Conservation (phyloP, 306 rosid species). For the Acacia melanoxylon region DNA sequence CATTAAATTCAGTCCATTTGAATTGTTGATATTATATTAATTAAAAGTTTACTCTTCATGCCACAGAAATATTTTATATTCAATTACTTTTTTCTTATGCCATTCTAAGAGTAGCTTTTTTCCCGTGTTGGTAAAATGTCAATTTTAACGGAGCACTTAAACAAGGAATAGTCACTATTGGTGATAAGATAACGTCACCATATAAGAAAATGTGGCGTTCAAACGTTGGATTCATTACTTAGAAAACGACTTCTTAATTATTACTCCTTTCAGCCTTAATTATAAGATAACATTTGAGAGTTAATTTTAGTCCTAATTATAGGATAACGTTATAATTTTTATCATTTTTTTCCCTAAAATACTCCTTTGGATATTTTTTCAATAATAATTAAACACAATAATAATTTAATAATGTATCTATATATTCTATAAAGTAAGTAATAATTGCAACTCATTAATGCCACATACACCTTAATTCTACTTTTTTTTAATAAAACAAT, state of each 20-base stretch:
- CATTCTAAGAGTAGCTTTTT: not conserved
- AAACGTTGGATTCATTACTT: not conserved
- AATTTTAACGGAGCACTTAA: not conserved
- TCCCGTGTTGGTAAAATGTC: not conserved
- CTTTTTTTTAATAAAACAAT: too few species aligned
- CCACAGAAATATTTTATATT: not conserved
- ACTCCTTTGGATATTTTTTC: too few species aligned
- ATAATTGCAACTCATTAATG: too few species aligned
- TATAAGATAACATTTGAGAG: too few species aligned
- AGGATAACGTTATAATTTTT: too few species aligned
- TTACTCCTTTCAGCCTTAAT: too few species aligned
- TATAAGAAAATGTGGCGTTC: not conserved
- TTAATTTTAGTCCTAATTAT: too few species aligned
- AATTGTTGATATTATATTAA: not conserved
- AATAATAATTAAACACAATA: too few species aligned
- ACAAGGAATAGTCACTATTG: not conserved
- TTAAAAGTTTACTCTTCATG: not conserved
- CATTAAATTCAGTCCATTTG: not conserved
- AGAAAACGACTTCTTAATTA: not conserved
- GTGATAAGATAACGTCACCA: not conserved
- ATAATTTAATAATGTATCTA: too few species aligned
- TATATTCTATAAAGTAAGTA: too few species aligned
- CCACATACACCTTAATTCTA: too few species aligned
- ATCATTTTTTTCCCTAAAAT: too few species aligned
- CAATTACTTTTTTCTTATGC: not conserved